These are phyloP conservation scores for Fusarium tanahbumbuense DNA, from an alignment of 2,329 filamentous ascomycete genomes.

Conservation along the genomic window DNA sequence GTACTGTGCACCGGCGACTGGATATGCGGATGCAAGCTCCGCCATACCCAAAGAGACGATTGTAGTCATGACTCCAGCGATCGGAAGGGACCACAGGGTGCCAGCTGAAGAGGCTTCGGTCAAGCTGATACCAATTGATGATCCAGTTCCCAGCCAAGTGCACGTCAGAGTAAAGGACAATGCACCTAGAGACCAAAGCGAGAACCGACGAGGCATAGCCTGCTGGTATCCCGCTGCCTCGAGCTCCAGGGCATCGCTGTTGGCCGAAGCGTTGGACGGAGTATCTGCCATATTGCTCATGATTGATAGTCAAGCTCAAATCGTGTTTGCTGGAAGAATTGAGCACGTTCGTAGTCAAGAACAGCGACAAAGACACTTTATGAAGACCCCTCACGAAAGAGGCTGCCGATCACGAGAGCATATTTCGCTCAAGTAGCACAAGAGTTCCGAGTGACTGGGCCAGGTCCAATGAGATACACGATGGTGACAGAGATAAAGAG, in stretches of 20 bases:
- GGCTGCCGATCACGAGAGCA: not conserved
- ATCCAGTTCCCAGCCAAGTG: slow-evolving; percentile 48
- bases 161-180: slow-evolving; percentile 49
- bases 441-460: not conserved
- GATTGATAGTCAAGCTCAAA: too few species aligned
- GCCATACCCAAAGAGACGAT: slow-evolving; percentile 46
- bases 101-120: slow-evolving; percentile 45
- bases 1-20: slow-evolving; percentile 46
- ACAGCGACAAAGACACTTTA: not conserved
- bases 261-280: not conserved
- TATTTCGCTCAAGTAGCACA: not conserved
- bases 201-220: slow-evolving; percentile 50
- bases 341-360: not conserved
- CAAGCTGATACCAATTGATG: slow-evolving; percentile 46
- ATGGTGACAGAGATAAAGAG: not conserved
- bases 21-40: slow-evolving; percentile 44
- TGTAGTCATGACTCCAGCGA: slow-evolving; percentile 45
- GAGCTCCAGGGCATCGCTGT: slow-evolving; percentile 46
- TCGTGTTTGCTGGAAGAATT: not conserved
- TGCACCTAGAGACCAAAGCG: slow-evolving; percentile 42
- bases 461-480: not conserved
- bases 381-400: not conserved
- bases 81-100: slow-evolving; percentile 44
- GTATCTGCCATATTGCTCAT: not conserved
- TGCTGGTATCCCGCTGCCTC: slow-evolving; percentile 48